A percentile compares a stretch with the other conserved stretches of the same genome.
phyloP scores from a whole-genome alignment of 192 early-diverging fungal genomes.

The Coemansia sp. region DNA sequence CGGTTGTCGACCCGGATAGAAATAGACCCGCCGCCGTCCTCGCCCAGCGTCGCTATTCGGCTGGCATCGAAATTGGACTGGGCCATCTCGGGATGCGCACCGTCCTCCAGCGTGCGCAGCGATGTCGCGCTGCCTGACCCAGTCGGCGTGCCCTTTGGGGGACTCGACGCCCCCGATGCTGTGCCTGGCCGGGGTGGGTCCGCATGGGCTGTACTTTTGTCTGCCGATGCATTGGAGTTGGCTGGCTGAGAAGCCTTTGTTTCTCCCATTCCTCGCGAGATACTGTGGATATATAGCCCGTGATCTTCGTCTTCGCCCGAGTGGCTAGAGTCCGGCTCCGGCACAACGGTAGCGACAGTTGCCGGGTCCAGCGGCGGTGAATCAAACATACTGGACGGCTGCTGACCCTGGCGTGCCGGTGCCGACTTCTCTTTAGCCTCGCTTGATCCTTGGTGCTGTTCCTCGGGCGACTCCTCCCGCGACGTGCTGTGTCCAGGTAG shows the following conservation, averaged over 20 bases:
- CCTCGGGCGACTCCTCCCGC: no score
- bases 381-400: slow-evolving; percentile 2
- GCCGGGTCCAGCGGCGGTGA: slow-evolving; percentile 9
- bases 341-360: slow-evolving; percentile 1
- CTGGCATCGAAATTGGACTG: slow-evolving; percentile 33
- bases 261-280: not conserved
- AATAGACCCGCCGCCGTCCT: slow-evolving; percentile 13
- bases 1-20: slow-evolving; percentile 18
- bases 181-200: no score
- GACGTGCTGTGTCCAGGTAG: no score
- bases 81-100: not conserved
- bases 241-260: slow-evolving; percentile 2
- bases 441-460: no score
- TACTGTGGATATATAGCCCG: slow-evolving; percentile 3
- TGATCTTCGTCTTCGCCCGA: not conserved
- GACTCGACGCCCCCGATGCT: no score
- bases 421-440: no score
- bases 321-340: not conserved
- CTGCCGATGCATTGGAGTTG: no score
- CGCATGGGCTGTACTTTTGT: no score
- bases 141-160: no score
- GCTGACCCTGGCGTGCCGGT: no score
- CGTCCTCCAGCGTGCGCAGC: no score
- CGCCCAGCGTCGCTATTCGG: slow-evolving; percentile 18
- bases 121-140: no score